Conservation (phyloP, 108 stramenopile genomes). For the Cylindrotheca closterium region DNA sequence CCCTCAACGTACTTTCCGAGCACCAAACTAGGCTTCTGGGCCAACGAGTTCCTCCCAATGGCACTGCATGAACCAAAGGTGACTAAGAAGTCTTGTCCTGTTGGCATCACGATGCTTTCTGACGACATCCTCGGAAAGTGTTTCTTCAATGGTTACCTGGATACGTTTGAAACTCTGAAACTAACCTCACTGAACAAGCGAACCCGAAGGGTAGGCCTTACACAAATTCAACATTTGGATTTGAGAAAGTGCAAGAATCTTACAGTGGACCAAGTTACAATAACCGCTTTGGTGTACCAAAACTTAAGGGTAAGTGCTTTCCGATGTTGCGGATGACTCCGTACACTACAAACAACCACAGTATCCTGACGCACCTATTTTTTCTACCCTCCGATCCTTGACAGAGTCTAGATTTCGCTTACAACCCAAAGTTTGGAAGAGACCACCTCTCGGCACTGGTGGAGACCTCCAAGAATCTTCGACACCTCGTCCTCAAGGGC, state of each 20-base stretch:
- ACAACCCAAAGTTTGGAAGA: conserved; percentile 7
- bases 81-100: too few relatives aligned
- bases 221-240: not conserved
- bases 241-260: not conserved
- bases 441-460: conserved; percentile 1
- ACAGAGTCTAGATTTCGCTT: conserved; percentile 8
- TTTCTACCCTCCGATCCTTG: too few relatives aligned
- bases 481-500: not conserved
- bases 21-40: conserved; percentile 3
- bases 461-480: not conserved
- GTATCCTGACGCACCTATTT: too few relatives aligned
- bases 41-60: conserved; percentile 14
- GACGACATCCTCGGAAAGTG: conserved; percentile 21
- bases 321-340: too few relatives aligned
- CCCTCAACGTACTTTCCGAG: not conserved
- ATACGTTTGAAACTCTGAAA: conserved; percentile 12
- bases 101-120: too few relatives aligned
- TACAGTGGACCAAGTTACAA: not conserved
- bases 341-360: too few relatives aligned
- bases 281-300: not conserved
- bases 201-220: not conserved
- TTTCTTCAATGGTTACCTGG: conserved; percentile 14
- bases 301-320: conserved; percentile 15
- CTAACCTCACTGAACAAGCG: not conserved
- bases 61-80: too few relatives aligned